Evolutionary conservation across 495 filamentous ascomycete species (phyloP).

Genomic region (Xylaria scruposa): DNA sequence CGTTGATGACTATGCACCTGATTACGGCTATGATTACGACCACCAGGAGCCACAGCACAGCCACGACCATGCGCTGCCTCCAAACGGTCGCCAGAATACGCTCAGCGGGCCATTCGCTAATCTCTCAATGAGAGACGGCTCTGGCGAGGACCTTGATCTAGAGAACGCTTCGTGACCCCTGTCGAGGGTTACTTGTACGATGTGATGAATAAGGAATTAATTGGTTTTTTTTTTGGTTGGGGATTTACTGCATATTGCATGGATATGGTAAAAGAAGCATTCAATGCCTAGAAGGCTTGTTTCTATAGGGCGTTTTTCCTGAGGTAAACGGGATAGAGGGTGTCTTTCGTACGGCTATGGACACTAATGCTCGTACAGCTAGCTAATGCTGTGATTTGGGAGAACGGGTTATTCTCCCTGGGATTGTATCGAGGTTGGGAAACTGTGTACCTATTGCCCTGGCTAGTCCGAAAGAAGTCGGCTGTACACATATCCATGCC

Average conservation of each 20-base stretch:
- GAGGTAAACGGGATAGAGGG: slow-evolving; percentile 9
- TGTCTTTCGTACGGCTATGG: background rate
- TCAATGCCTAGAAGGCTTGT: slow-evolving; percentile 12
- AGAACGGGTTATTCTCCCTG: background rate
- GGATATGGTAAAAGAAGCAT: background rate
- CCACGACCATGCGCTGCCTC: slow-evolving; percentile 18
- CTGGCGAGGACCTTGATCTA: background rate
- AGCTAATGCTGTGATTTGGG: background rate
- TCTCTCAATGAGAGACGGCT: background rate
- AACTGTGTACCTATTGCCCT: slow-evolving; percentile 4
- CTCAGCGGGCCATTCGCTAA: slow-evolving; percentile 3
- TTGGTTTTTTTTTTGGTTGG: background rate
- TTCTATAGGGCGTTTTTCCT: slow-evolving; percentile 20
- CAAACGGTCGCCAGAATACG: slow-evolving; percentile 14
- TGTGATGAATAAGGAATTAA: slow-evolving; percentile 19
- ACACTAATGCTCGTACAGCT: background rate
- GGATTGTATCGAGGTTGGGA: background rate
- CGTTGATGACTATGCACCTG: slow-evolving; percentile 24
- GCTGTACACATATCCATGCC: background rate
- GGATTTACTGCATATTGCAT: slow-evolving; percentile 4
- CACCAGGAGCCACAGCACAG: background rate
- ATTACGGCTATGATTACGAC: slow-evolving; percentile 12
- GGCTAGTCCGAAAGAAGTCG: background rate
- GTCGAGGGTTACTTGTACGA: background rate
- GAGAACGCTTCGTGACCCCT: background rate